phyloP scores from a whole-genome alignment of 2,329 filamentous ascomycete genomes.

The Pestalotiopsis sp. region DNA sequence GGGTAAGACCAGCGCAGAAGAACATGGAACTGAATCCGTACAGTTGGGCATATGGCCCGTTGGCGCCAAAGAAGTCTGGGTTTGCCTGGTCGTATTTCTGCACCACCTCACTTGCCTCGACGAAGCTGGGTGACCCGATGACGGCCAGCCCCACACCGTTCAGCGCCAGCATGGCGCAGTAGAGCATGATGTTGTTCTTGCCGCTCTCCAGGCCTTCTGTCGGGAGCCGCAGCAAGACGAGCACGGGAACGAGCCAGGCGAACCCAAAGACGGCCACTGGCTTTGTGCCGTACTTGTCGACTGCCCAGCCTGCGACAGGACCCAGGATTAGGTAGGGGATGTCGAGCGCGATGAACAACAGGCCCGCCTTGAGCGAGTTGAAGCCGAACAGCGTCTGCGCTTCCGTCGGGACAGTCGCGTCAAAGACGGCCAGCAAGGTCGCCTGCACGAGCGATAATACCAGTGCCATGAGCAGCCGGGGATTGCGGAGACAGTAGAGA shows the following conservation, averaged over 20 bases:
- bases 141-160: conserved; percentile 56
- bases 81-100: conserved; percentile 60
- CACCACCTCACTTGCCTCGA: conserved; percentile 59
- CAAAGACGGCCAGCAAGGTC: conserved; percentile 37
- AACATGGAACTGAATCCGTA: conserved; percentile 68
- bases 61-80: conserved; percentile 54
- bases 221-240: conserved; percentile 61
- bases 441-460: conserved; percentile 47
- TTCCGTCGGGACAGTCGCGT: conserved; percentile 41
- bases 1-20: conserved; percentile 60
- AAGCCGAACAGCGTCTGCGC: conserved; percentile 39
- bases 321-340: conserved; percentile 38
- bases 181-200: conserved; percentile 24
- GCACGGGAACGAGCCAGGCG: conserved; percentile 60
- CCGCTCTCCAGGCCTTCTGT: conserved; percentile 43
- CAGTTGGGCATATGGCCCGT: conserved; percentile 66
- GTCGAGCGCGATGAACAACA: conserved; percentile 40
- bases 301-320: conserved; percentile 35
- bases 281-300: conserved; percentile 40
- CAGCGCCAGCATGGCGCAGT: conserved; percentile 34
- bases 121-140: conserved; percentile 57
- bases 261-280: conserved; percentile 40
- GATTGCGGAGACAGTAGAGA: conserved; percentile 43
- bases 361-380: conserved; percentile 36
- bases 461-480: conserved; percentile 41